Evolutionary conservation across 805 yeast species (phyloP), one percentile per base, ranked within the genome.

Genomic region (Candida jianshihensis): DNA sequence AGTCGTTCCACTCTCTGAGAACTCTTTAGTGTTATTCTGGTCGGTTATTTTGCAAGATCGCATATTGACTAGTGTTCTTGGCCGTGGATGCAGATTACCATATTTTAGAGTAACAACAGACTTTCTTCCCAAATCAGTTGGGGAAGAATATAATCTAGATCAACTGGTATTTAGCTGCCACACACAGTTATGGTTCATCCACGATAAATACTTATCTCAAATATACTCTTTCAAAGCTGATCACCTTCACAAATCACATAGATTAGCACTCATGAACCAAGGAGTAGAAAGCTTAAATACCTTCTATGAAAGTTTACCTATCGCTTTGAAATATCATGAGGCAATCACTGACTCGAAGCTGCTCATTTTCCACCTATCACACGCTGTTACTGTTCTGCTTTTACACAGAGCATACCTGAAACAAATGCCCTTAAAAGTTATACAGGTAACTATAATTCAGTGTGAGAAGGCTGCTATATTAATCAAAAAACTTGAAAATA

Each of bases 181-280:
- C 30, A 47, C 61, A 2, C 44, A 47, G 21, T 30, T 59, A 22
- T 59, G 63, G 63, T 57, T 52, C 34, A 43, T 54, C 15, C 54
- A 54, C 42, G 64, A 59, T 37, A 37, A 56, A 20, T 48, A 46
- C 15, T 44, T 57, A 24, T 49, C 57, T 11, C 63, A 59, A 36
- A 59, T 59, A 6, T 59, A 59, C 38, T 59, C 64, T 1, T 56
- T 52, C 39, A 56, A 54, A 32, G 60, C 63, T 3, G 59, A 50
- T 24, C 52, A 51, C 33, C 36, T 59, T 25, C 64, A 59, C 38
- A 46, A 44, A 18, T 59, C 64, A 1, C 64, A 59, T 38, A 43
- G 56, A n/a, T 25, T 47, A 29, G 47, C 50, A 31, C 39, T 59
- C 18, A 39, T 59, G 34, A 47, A 48, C 17, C 57, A 59, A 38